Conservation (phyloP, 257 asterid genomes). For the Paraleonurus japonicus region DNA sequence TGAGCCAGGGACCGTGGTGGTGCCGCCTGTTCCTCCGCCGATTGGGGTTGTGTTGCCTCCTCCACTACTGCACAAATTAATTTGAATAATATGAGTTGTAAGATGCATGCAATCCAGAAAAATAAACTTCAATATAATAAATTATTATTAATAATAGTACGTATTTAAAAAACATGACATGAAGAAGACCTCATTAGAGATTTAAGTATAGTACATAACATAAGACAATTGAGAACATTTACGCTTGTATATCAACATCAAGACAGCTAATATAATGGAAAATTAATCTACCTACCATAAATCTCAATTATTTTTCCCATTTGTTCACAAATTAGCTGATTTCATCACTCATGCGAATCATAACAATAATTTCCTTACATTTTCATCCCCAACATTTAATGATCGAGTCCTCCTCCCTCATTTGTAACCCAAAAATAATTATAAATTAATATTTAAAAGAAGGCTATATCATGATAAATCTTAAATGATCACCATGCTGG, state of each 20-base stretch:
- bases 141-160: neutral
- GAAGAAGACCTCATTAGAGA: conserved; percentile 4
- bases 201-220: conserved; percentile 19
- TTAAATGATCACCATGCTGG: too few species aligned
- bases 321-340: neutral
- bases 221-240: conserved; percentile 21
- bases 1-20: conserved; percentile 29
- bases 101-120: too few species aligned
- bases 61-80: conserved; percentile 26
- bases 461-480: too few species aligned
- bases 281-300: conserved; percentile 32
- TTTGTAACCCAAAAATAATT: neutral
- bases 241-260: conserved; percentile 32
- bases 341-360: conserved; percentile 10
- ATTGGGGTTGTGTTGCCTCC: conserved; percentile 25
- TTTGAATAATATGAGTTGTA: neutral
- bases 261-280: conserved; percentile 43
- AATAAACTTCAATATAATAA: too few species aligned
- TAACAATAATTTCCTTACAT: too few species aligned
- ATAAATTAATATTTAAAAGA: too few species aligned
- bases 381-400: too few species aligned
- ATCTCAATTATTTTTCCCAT: neutral
- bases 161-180: neutral
- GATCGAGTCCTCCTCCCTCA: too few species aligned
- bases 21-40: conserved; percentile 28